phyloP scores from a whole-genome alignment of 176 grass and related monocot species.

The Triticum timopheevii region DNA sequence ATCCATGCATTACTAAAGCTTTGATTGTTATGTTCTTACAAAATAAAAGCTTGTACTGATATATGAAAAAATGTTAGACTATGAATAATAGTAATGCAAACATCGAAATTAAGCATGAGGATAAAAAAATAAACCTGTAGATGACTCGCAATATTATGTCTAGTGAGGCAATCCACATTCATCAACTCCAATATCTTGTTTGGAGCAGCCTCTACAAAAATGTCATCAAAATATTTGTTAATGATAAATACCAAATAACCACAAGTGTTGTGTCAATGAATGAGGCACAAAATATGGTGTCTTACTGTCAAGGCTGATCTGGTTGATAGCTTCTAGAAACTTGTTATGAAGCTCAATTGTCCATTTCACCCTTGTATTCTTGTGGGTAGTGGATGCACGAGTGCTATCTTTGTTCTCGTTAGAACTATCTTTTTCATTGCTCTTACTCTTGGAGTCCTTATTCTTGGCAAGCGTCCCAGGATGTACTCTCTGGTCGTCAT shows the following conservation, averaged over 20 bases:
- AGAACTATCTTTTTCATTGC: neutral
- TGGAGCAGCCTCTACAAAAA: conserved; percentile 33
- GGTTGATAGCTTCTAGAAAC: conserved; percentile 51
- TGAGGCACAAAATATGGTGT: neutral
- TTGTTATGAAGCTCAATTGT: conserved; percentile 42
- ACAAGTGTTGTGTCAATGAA: neutral
- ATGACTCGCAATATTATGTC: neutral
- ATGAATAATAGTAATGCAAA: neutral
- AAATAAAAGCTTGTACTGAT: neutral
- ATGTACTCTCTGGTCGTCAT: neutral
- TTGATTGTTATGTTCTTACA: neutral
- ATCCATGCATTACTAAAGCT: neutral
- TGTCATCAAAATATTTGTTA: conserved; percentile 18
- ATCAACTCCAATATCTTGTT: conserved; percentile 14
- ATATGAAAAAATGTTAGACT: neutral
- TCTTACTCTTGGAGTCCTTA: conserved; percentile 39
- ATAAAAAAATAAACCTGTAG: conserved; percentile 1
- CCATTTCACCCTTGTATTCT: conserved; percentile 61
- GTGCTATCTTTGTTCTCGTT: conserved; percentile 3
- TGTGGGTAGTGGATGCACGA: neutral
- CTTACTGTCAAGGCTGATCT: conserved; percentile 66
- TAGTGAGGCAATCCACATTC: conserved; percentile 22
- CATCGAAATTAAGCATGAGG: neutral
- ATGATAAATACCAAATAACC: neutral
- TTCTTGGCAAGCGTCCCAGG: neutral